Percentiles rank a stretch among this genome's conserved stretches.
phyloP scores from a whole-genome alignment of 345 rosid genomes.

The Lepidium aucheri region DNA sequence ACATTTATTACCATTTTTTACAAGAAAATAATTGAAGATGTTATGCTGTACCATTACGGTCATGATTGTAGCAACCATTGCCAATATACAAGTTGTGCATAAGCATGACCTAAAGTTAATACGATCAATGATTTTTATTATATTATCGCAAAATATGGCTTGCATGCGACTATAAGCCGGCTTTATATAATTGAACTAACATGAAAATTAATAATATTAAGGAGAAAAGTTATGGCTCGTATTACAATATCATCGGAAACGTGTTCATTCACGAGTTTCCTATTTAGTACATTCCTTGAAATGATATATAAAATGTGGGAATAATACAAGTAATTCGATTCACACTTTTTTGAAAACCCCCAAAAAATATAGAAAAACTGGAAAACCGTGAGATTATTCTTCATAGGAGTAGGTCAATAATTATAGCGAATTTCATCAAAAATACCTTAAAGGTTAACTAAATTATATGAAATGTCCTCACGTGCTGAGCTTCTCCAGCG shows the following conservation, averaged over 20 bases:
- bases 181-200: background rate
- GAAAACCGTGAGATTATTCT: no score
- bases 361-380: no score
- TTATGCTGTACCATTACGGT: background rate
- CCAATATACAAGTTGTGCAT: background rate
- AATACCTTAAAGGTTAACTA: no score
- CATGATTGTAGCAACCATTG: slow-evolving; percentile 19
- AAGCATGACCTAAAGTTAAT: background rate
- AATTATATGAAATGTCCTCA: no score
- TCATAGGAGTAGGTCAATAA: no score
- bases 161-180: background rate
- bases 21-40: background rate
- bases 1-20: no score
- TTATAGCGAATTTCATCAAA: no score
- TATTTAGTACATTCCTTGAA: background rate
- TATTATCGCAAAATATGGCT: background rate
- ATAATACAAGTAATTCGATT: no score
- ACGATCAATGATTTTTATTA: background rate
- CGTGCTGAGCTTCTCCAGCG: no score
- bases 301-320: no score
- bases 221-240: background rate
- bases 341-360: no score
- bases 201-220: background rate
- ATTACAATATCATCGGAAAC: background rate
- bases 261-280: background rate